Conservation (phyloP, 495 filamentous ascomycete species). For the Pseudevernia furfuracea region DNA sequence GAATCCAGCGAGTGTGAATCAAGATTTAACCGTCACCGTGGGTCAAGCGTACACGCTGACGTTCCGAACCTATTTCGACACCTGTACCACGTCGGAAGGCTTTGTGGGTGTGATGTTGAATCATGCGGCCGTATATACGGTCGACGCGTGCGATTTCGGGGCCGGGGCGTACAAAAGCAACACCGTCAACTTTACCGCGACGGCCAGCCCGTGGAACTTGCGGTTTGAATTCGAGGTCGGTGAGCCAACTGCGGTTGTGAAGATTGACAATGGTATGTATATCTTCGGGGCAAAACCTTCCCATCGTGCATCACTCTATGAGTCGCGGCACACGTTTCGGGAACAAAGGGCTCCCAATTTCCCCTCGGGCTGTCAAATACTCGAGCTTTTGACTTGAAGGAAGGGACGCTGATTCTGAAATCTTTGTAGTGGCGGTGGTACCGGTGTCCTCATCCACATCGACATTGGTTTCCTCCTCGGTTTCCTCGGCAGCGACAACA, state of each 20-base stretch:
- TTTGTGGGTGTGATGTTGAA: not conserved
- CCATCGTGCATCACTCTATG: not conserved
- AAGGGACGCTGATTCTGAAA: no score
- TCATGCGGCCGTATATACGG: not conserved
- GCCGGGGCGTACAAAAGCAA: not conserved
- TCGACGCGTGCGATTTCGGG: not conserved
- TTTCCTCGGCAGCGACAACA: no score
- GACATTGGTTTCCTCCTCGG: no score
- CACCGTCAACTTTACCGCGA: not conserved
- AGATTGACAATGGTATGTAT: not conserved
- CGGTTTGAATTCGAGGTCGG: not conserved
- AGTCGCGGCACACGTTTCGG: no score
- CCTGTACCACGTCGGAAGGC: not conserved
- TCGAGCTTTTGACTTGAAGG: no score
- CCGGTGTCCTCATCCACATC: not conserved
- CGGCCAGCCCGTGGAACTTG: not conserved
- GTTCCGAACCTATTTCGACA: not conserved
- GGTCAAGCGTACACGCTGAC: not conserved
- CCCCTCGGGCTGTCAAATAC: no score
- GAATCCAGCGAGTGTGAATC: not conserved
- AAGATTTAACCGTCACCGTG: not conserved
- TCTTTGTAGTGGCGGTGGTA: no score
- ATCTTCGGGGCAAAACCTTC: not conserved
- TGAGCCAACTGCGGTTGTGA: not conserved
- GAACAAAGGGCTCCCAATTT: no score